Percentiles rank a stretch among this genome's conserved stretches.
Evolutionary conservation across 805 yeast species (phyloP).

Genomic region (Sugiyamaella qingdaonensis): DNA sequence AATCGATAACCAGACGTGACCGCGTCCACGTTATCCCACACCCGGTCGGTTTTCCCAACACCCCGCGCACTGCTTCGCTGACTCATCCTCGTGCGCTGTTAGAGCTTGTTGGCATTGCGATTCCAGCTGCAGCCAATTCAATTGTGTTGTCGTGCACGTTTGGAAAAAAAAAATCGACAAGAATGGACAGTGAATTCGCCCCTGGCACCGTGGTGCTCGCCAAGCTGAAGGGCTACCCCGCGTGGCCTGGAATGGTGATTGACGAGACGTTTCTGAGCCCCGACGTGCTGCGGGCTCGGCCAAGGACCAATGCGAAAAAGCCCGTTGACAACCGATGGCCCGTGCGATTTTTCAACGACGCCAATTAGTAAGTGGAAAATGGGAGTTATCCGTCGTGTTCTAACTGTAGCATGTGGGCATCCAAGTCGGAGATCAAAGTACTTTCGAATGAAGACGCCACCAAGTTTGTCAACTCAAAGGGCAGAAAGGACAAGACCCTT

Average conservation of each 20-base stretch:
- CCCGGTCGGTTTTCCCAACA: too few species aligned
- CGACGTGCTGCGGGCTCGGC: slow-evolving; percentile 26
- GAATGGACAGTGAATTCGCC: background rate
- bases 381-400: slow-evolving; percentile 35
- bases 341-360: slow-evolving; percentile 69
- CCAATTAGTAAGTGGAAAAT: slow-evolving; percentile 30
- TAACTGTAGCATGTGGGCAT: slow-evolving; percentile 50
- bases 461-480: slow-evolving; percentile 34
- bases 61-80: too few species aligned
- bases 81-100: too few species aligned
- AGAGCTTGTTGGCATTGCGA: too few species aligned
- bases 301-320: slow-evolving; percentile 33
- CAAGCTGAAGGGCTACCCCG: slow-evolving; percentile 80
- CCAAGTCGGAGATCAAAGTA: slow-evolving; percentile 45
- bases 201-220: slow-evolving; percentile 64
- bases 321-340: slow-evolving; percentile 34
- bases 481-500: slow-evolving; percentile 42
- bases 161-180: background rate
- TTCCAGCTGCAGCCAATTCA: too few species aligned
- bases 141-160: too few species aligned
- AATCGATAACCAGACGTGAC: too few species aligned
- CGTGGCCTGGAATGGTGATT: slow-evolving; percentile 79
- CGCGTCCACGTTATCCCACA: too few species aligned
- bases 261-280: slow-evolving; percentile 22
- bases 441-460: slow-evolving; percentile 43